phyloP scores from a whole-genome alignment of 2,329 filamentous ascomycete species.

The Coniochaeta ligniaria region DNA sequence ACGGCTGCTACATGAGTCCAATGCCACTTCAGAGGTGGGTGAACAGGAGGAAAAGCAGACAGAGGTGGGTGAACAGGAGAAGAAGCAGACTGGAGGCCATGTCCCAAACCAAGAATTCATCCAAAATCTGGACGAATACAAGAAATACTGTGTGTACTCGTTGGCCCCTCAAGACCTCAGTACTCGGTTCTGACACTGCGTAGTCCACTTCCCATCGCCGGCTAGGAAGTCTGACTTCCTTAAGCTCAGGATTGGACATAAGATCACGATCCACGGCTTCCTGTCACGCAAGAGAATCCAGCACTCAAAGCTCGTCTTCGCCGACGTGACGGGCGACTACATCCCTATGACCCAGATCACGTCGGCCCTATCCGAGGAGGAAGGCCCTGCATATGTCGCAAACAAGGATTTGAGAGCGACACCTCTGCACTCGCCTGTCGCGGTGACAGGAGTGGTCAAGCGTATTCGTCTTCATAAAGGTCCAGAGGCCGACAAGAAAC shows the following conservation, averaged over 20 bases:
- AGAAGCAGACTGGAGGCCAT: neutral
- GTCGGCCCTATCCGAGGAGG: constrained; percentile 30
- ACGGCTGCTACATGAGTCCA: neutral
- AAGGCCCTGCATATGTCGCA: constrained; percentile 22
- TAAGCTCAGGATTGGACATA: constrained; percentile 21
- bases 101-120: neutral
- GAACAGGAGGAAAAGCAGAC: too few species aligned
- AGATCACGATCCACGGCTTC: constrained; percentile 61
- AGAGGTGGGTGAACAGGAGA: too few species aligned
- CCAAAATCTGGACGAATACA: constrained; percentile 30
- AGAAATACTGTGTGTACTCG: constrained; percentile 30
- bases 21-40: neutral
- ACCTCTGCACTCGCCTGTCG: constrained; percentile 45
- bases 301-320: constrained; percentile 64
- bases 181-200: constrained; percentile 4
- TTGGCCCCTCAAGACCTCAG: neutral
- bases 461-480: constrained; percentile 10
- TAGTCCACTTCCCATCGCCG: constrained; percentile 22
- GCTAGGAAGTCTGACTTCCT: constrained; percentile 9
- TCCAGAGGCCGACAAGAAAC: constrained; percentile 4
- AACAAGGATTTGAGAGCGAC: constrained; percentile 37
- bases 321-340: constrained; percentile 36
- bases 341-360: constrained; percentile 29
- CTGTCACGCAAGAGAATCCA: constrained; percentile 61
- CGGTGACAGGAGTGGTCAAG: constrained; percentile 33